Evolutionary conservation across 2,329 filamentous ascomycete species (phyloP).

Genomic region (Ceratocystis alfenasii): DNA sequence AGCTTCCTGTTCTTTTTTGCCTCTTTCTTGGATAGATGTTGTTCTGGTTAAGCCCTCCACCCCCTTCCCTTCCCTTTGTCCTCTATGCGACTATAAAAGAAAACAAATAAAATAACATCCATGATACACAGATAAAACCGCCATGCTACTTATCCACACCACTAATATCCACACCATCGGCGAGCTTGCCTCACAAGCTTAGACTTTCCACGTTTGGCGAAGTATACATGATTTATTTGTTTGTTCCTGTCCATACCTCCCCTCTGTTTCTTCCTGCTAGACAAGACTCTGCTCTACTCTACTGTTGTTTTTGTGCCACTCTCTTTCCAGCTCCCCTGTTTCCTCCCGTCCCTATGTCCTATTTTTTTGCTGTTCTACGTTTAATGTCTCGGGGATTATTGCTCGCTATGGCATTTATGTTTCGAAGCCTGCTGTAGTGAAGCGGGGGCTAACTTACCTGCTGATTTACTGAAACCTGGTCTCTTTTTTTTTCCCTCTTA

Average conservation of each 20-base stretch:
- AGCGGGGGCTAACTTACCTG: not conserved
- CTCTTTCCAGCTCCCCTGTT: not conserved
- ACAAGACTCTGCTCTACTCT: not conserved
- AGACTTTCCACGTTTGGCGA: not conserved
- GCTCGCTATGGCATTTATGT: conserved; percentile 5
- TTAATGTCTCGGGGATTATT: not conserved
- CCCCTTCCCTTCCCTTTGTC: no score
- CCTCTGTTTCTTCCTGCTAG: not conserved
- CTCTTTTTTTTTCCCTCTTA: not conserved
- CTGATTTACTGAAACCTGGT: conserved; percentile 1
- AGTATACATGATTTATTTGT: not conserved
- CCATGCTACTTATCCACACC: not conserved
- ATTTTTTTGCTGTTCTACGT: not conserved
- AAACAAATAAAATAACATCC: not conserved
- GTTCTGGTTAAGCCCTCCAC: not conserved
- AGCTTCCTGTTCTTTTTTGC: not conserved
- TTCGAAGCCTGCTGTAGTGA: not conserved
- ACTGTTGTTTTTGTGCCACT: not conserved
- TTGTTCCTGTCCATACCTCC: not conserved
- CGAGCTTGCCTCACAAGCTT: not conserved
- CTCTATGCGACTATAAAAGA: not conserved
- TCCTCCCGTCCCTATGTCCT: not conserved
- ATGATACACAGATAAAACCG: not conserved
- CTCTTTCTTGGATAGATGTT: not conserved
- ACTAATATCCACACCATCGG: not conserved